Evolutionary conservation across 225 moss, liverwort and hornwort species (phyloP).

Genomic region (Bryoerythrophyllum caledonicum): DNA sequence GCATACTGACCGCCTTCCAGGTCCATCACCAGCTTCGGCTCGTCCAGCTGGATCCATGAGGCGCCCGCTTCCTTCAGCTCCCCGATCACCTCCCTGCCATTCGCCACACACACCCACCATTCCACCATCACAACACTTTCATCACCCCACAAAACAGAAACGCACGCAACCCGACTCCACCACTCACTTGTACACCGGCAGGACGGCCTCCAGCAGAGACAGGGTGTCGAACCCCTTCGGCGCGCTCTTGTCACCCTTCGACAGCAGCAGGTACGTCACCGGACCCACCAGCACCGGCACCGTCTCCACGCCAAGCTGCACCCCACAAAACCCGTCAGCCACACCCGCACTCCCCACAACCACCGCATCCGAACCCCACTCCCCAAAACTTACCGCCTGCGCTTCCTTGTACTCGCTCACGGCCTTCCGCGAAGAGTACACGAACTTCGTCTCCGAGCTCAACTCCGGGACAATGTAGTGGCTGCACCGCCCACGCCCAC

Average conservation of each 20-base stretch:
- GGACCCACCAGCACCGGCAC: slow-evolving; percentile 60
- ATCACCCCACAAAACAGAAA: neutral
- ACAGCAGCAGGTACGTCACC: slow-evolving; percentile 71
- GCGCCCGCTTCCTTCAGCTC: slow-evolving; percentile 33
- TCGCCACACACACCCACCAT: neutral
- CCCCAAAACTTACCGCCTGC: slow-evolving; percentile 48
- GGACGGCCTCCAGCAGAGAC: slow-evolving; percentile 61
- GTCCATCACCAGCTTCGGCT: slow-evolving; percentile 82
- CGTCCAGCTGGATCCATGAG: slow-evolving; percentile 39
- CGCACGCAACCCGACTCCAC: neutral
- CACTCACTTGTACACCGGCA: slow-evolving; percentile 85
- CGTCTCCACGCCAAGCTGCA: slow-evolving; percentile 37
- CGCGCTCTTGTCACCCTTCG: slow-evolving; percentile 68
- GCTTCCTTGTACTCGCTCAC: slow-evolving; percentile 85
- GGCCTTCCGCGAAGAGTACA: slow-evolving; percentile 57
- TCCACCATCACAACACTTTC: neutral
- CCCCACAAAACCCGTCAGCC: slow-evolving; percentile 1
- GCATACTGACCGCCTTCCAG: slow-evolving; percentile 45
- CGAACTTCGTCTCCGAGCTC: slow-evolving; percentile 68
- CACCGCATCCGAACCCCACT: neutral
- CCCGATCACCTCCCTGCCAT: slow-evolving; percentile 25
- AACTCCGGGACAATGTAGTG: slow-evolving; percentile 95
- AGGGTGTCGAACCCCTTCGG: slow-evolving; percentile 70
- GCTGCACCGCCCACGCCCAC: slow-evolving; percentile 25
- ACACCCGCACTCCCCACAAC: neutral